Evolutionary conservation across 257 asterid genomes (phyloP).

Genomic region (Plantago ovata): DNA sequence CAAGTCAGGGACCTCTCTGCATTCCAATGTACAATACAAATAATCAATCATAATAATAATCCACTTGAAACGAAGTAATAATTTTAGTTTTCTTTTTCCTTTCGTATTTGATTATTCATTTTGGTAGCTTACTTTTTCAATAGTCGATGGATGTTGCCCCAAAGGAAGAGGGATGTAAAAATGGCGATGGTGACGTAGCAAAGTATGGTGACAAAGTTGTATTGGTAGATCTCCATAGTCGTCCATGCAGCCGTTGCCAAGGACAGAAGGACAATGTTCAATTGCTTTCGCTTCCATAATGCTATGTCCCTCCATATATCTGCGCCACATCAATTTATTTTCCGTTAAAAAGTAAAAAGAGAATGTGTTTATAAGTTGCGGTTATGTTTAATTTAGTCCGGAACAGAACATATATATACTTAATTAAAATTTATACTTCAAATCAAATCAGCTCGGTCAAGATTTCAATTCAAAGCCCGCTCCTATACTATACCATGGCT

Average conservation of each 20-base stretch:
- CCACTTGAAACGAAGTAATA: no score
- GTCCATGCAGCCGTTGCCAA: slow-evolving; percentile 45
- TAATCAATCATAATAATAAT: background rate
- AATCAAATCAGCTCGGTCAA: no score
- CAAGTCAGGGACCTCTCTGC: slow-evolving; percentile 52
- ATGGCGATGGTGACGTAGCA: slow-evolving; percentile 49
- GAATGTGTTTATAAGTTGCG: no score
- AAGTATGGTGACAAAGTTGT: slow-evolving; percentile 35
- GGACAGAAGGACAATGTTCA: slow-evolving; percentile 28
- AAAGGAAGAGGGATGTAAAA: slow-evolving; percentile 33
- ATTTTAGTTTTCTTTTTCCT: no score
- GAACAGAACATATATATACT: no score
- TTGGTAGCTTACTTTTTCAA: slow-evolving; percentile 44
- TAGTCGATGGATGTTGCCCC: slow-evolving; percentile 48
- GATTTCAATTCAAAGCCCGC: no score
- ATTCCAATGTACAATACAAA: background rate
- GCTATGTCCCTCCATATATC: slow-evolving; percentile 39
- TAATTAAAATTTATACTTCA: no score
- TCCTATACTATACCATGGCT: no score
- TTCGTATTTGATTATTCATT: no score
- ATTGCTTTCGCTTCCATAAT: slow-evolving; percentile 53
- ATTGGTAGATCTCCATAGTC: slow-evolving; percentile 41
- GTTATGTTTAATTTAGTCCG: no score
- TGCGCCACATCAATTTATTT: slow-evolving; percentile 16
- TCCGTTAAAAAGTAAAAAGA: no score